Percentiles rank a stretch among this genome's conserved stretches.
Evolutionary conservation across 2,329 filamentous ascomycete species (phyloP).

Genomic region (Colletotrichum cordylinicola): DNA sequence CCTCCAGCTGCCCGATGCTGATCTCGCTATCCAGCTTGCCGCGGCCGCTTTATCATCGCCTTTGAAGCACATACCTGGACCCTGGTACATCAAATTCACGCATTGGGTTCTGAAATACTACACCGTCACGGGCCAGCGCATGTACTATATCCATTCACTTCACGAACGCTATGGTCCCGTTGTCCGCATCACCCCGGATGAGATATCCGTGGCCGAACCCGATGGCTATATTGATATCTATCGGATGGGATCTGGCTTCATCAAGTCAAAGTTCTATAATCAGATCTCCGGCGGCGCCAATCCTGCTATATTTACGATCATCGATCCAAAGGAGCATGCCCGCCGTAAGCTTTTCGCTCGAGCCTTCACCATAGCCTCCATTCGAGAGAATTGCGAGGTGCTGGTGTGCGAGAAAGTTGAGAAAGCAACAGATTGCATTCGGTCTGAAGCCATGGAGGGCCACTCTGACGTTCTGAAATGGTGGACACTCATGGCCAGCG

Average conservation of each 20-base stretch:
- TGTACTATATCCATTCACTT: not conserved
- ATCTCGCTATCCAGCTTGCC: not conserved
- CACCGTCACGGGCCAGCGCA: not conserved
- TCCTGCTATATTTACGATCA: not conserved
- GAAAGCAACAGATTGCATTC: conserved; percentile 48
- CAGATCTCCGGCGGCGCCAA: not conserved
- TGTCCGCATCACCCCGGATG: conserved; percentile 4
- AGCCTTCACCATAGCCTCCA: conserved; percentile 40
- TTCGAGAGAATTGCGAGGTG: conserved; percentile 33
- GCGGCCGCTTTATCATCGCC: not conserved
- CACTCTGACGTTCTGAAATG: conserved; percentile 56
- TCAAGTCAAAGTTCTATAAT: not conserved
- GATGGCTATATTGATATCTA: conserved; percentile 6
- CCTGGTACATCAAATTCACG: conserved; percentile 6
- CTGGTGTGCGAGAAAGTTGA: conserved; percentile 40
- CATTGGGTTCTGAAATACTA: not conserved
- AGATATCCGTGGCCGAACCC: conserved; percentile 4
- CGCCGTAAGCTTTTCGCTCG: conserved; percentile 45
- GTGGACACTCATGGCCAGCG: conserved; percentile 59
- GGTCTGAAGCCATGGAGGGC: conserved; percentile 43
- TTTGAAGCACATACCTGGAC: conserved; percentile 6
- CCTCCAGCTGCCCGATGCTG: not conserved
- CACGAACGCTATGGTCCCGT: not conserved
- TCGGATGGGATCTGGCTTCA: conserved; percentile 1
- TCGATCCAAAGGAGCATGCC: not conserved